Evolutionary conservation across 257 asterid genomes (phyloP).

Genomic region (Echites panduratus): DNA sequence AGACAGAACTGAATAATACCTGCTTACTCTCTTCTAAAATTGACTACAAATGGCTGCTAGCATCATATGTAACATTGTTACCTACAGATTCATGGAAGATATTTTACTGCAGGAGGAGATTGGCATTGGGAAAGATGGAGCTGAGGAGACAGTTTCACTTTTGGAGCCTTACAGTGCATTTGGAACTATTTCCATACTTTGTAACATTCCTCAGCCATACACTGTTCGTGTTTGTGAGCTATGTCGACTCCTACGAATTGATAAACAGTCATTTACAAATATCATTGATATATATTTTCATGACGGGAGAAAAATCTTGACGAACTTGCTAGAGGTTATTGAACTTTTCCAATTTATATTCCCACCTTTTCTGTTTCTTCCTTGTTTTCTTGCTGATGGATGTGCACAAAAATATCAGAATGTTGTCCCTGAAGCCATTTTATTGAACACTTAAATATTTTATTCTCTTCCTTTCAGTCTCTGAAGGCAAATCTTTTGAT

Average conservation of each 20-base stretch:
- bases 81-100: constrained; percentile 1
- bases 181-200: constrained; percentile 75
- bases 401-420: too few relatives aligned
- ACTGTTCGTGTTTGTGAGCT: constrained; percentile 86
- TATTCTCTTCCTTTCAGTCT: too few relatives aligned
- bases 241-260: constrained; percentile 78
- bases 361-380: too few relatives aligned
- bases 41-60: background rate
- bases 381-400: too few relatives aligned
- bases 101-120: constrained; percentile 62
- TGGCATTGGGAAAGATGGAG: constrained; percentile 55
- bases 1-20: background rate
- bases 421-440: too few relatives aligned
- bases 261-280: constrained; percentile 75
- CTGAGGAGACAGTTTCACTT: constrained; percentile 53
- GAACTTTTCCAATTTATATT: background rate
- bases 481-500: background rate
- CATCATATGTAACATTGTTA: background rate
- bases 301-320: constrained; percentile 75
- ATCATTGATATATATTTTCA: constrained; percentile 82
- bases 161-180: constrained; percentile 58
- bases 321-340: constrained; percentile 76
- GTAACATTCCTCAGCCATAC: constrained; percentile 94
- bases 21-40: background rate
- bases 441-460: too few relatives aligned